These are phyloP conservation scores for Dothistroma pini DNA, from an alignment of 2,329 filamentous ascomycete species.

Conservation along the genomic window DNA sequence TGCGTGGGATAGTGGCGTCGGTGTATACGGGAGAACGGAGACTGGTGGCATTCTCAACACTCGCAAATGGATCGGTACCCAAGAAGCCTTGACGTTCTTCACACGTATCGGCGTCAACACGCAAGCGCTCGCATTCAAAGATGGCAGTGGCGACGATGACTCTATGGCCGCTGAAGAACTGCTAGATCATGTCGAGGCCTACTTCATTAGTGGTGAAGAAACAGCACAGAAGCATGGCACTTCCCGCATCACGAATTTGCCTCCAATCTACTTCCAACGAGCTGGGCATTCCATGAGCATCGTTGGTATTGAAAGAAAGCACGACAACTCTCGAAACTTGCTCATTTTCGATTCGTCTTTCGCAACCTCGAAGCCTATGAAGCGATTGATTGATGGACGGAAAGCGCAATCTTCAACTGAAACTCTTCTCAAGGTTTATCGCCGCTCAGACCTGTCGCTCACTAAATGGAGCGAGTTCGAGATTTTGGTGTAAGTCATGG, in stretches of 20 bases:
- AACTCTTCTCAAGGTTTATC: slow-evolving; percentile 66
- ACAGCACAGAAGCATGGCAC: slow-evolving; percentile 52
- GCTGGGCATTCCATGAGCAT: slow-evolving; percentile 89
- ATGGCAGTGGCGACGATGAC: slow-evolving; percentile 39
- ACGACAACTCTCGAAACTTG: slow-evolving; percentile 62
- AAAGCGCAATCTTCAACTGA: slow-evolving; percentile 39
- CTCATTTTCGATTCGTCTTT: slow-evolving; percentile 88
- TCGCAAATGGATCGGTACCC: slow-evolving; percentile 91
- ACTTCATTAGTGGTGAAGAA: slow-evolving; percentile 60
- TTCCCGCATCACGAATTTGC: slow-evolving; percentile 66
- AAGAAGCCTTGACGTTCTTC: slow-evolving; percentile 81
- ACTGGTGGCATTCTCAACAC: slow-evolving; percentile 86
- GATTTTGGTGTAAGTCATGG: slow-evolving; percentile 32
- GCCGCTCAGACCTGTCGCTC: slow-evolving; percentile 65
- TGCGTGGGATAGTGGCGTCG: slow-evolving; percentile 85
- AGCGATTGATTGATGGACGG: slow-evolving; percentile 52
- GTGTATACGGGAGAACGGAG: slow-evolving; percentile 67
- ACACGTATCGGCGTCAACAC: slow-evolving; percentile 56
- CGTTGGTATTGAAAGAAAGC: slow-evolving; percentile 71
- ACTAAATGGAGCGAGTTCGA: slow-evolving; percentile 74
- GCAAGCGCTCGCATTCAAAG: slow-evolving; percentile 50
- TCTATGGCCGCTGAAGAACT: slow-evolving; percentile 54
- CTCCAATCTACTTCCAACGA: slow-evolving; percentile 89
- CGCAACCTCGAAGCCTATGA: slow-evolving; percentile 62
- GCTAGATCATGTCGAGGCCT: slow-evolving; percentile 65